A percentile compares a stretch with the other conserved stretches of the same genome.
Conservation (phyloP, 352 stramenopile species). For the Phytophthora sp. region DNA sequence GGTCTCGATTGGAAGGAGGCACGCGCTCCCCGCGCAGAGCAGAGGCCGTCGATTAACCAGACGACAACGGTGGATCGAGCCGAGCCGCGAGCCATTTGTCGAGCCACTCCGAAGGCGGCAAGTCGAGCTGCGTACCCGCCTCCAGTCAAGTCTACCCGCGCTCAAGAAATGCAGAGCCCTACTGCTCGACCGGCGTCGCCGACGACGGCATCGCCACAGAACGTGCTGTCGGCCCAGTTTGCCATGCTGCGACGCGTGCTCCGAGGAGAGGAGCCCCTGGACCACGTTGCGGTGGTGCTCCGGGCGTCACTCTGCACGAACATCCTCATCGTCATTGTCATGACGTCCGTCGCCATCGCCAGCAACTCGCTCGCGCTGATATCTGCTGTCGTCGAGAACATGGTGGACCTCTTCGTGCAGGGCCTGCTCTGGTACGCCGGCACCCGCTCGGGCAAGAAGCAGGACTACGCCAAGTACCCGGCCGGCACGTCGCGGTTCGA, state of each 20-base stretch:
- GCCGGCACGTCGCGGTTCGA: conserved; percentile 92
- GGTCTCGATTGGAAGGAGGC: conserved; percentile 17
- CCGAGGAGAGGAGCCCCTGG: conserved; percentile 43
- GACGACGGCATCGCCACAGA: not conserved
- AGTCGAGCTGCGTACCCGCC: not conserved
- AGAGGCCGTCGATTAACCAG: conserved; percentile 10
- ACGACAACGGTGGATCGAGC: no score
- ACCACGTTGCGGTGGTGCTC: conserved; percentile 63
- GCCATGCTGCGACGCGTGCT: conserved; percentile 14
- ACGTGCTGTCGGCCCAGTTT: conserved; percentile 5
- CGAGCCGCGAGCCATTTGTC: conserved; percentile 1
- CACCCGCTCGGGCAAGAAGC: conserved; percentile 74
- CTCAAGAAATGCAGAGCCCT: conserved; percentile 22
- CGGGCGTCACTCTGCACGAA: conserved; percentile 67
- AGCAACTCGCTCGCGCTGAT: conserved; percentile 91
- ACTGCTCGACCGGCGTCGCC: conserved; percentile 11
- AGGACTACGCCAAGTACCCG: conserved; percentile 91
- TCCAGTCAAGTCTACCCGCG: not conserved
- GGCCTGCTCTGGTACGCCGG: conserved; percentile 91
- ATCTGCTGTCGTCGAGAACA: conserved; percentile 91
- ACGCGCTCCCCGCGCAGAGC: conserved; percentile 1
- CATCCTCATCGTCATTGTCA: conserved; percentile 69
- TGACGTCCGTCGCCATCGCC: conserved; percentile 70
- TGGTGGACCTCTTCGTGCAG: conserved; percentile 94
- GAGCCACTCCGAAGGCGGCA: conserved; percentile 2